Base-by-base conservation (phyloP, 768 basidiomycete genomes). In the Pholiota molesta region DNA sequence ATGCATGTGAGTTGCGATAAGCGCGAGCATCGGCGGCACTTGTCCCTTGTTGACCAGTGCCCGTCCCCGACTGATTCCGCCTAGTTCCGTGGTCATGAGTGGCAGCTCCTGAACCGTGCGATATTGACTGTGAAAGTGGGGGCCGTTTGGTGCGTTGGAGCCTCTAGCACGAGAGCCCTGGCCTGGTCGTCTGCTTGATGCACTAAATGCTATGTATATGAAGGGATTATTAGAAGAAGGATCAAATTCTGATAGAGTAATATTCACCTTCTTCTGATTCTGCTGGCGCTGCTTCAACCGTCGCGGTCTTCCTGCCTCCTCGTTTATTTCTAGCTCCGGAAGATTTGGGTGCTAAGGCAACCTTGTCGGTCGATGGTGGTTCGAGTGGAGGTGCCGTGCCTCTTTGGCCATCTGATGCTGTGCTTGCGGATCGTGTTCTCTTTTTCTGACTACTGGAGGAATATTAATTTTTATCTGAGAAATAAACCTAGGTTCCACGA, bases 1-100 rank as follows among this genome's bases (percentile, higher is more conserved):
- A 91, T 23, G 87, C 89, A 81, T 92, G 91, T 63, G 89, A 86
- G 76, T 88, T 89, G 69, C 86, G 88, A 73, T 91, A 91, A 61
- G 89, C 86, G 62, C 88, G 84, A 57, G 88, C 82, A 62, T 86
- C 85, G 64, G 78, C 77, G 54, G 77, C 68, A 66, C 73, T 74
- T 44, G 75, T 74, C 59, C 76, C 72, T 63, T 74, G 69, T 57
- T 79, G 75, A 23, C 74, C 77, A 56, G 74, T 75, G 35, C 70
- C 66, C 19, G 57, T n/a, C 19, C 45, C 35, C 10, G 13, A 21
- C 66, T 83, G 82, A 69, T 79, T 81, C 59, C 89, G 83, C 64
- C 83, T 81, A 58, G 72, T 79, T 28, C 74, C 76, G 63, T 77
- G 80, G 40, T 86, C 88, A 64, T 80, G 80, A 42, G 63, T 65